phyloP scores from a whole-genome alignment of 2,329 filamentous ascomycete genomes.

The Fusarium burgessii region DNA sequence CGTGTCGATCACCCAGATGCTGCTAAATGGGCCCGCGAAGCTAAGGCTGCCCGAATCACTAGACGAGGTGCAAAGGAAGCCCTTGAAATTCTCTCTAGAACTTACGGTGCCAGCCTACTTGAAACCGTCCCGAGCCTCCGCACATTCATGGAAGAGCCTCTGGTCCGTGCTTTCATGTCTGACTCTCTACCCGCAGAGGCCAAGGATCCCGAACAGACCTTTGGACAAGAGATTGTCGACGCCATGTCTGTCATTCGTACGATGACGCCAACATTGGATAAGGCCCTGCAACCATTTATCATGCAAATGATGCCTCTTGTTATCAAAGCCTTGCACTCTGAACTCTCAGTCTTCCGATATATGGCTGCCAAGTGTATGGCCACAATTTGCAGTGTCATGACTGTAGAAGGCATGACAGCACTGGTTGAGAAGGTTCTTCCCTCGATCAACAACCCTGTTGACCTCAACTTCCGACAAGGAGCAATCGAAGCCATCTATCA shows the following conservation, averaged over 20 bases:
- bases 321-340: slow-evolving; percentile 87
- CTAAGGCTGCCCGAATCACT: slow-evolving; percentile 88
- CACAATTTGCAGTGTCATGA: slow-evolving; percentile 96
- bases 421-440: slow-evolving; percentile 93
- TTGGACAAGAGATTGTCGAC: slow-evolving; percentile 94
- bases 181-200: slow-evolving; percentile 79
- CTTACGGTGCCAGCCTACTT: slow-evolving; percentile 82
- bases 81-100: slow-evolving; percentile 84
- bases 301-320: slow-evolving; percentile 86
- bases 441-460: slow-evolving; percentile 89
- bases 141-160: slow-evolving; percentile 82
- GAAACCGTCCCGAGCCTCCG: slow-evolving; percentile 86
- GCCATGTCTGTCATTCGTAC: slow-evolving; percentile 93
- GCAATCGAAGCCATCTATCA: slow-evolving; percentile 97
- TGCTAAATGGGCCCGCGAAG: slow-evolving; percentile 88
- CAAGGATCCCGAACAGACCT: slow-evolving; percentile 76
- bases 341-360: slow-evolving; percentile 92
- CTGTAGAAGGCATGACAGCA: slow-evolving; percentile 94
- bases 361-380: slow-evolving; percentile 97
- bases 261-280: slow-evolving; percentile 88
- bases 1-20: slow-evolving; percentile 92
- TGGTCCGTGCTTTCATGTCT: slow-evolving; percentile 78
- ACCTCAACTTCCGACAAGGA: slow-evolving; percentile 90
- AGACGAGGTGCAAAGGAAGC: slow-evolving; percentile 94
- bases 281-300: slow-evolving; percentile 81